Base-by-base conservation (phyloP, 2,329 filamentous ascomycete species). In the Penicillium sp. region DNA sequence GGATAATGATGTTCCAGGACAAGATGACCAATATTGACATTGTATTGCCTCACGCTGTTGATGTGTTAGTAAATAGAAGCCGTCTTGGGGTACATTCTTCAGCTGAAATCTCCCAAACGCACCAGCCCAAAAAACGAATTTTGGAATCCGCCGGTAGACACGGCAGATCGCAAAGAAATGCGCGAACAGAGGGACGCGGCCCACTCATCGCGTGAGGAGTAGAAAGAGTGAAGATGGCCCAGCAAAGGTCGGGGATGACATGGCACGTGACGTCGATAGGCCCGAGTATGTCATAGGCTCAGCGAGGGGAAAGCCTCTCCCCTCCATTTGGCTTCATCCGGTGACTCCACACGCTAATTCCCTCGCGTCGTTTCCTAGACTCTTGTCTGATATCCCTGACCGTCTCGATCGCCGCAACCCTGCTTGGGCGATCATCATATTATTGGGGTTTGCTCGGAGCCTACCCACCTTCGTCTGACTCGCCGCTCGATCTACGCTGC, bases 71-170 rank as follows among this genome's bases (percentile, higher is more conserved):
- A 34, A 16, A 16, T 4, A 7, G 28, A 15, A 13, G 26, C 23
- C 10, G n/a, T 23, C 15, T 10, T 33, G 12, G 5, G 29, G 28
- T 52, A 47, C 31, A 23, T 29, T 9, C 5, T 4, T 39, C 18
- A 39, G 36, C 5, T 39, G 9, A 12, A 10, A 39, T 21, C 18
- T 39, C 36, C 47, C 23, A 47, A 31, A 74, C 85, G 75, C 80
- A 96, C 93, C 92, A 96, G 72, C 90, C 92, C 46, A 97, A 74
- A 71, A 97, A 95, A 56, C 93, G 86, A 55, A 96, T 87, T 75
- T 97, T 97, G n/a, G 85, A 82, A 38, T 83, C 82, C 13, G 75
- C 59, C n/a, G 75, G 66, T 45, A 76, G 75, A 46, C 67, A 66
- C 3, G 80, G 75, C 13, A 92, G 74, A 51, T 81, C 76, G 13